These are phyloP conservation scores for Irpex rosettiformis DNA, from an alignment of 1,284 basidiomycete species.

Conservation along the genomic window DNA sequence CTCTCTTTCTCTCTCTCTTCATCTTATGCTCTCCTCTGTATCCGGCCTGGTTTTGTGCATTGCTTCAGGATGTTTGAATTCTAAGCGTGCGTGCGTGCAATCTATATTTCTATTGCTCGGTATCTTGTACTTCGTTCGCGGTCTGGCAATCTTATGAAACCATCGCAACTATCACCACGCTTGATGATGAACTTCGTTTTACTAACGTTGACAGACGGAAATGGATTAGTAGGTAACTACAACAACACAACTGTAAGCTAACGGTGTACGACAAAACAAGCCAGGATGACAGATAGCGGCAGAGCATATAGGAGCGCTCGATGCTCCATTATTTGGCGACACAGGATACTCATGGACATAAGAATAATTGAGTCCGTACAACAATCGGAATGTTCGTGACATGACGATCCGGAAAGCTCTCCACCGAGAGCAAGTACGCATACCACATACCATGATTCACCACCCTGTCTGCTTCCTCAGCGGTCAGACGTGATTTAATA, in stretches of 20 bases:
- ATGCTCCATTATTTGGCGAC: too few species aligned
- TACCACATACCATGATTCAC: too few species aligned
- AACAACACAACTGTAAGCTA: background rate
- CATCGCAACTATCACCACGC: too few species aligned
- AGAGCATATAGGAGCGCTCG: too few species aligned
- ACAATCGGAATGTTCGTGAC: too few species aligned
- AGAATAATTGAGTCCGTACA: too few species aligned
- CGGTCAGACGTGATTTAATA: too few species aligned
- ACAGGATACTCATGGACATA: too few species aligned
- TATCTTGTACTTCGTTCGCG: background rate
- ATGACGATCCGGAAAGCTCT: too few species aligned
- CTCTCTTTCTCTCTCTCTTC: background rate
- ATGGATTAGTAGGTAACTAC: background rate
- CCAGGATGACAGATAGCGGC: background rate
- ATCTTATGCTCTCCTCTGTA: background rate
- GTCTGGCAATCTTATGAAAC: background rate
- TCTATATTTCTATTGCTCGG: background rate
- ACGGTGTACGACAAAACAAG: background rate
- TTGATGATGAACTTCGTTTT: too few species aligned
- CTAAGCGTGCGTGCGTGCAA: background rate
- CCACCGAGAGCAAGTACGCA: too few species aligned
- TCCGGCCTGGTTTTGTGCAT: background rate
- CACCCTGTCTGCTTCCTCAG: too few species aligned
- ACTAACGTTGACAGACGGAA: background rate
- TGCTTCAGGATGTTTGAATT: background rate